Base-by-base conservation (phyloP, 192 early-diverging fungal species). In the Coemansia sp. region DNA sequence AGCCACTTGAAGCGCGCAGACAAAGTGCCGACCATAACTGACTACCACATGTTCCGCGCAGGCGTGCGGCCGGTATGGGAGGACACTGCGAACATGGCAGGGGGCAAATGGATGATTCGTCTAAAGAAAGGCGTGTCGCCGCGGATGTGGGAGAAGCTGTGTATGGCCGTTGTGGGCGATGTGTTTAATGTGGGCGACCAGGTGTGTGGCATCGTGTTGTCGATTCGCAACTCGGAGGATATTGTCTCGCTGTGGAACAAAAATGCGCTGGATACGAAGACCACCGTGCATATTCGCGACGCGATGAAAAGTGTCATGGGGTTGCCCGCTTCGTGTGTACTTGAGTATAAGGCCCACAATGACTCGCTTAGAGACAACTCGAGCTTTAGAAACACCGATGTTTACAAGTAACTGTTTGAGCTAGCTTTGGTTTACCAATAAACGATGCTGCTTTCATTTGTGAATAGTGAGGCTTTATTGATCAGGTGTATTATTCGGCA, bases 331-430 rank as follows among this genome's bases (percentile, higher is more conserved):
- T 92, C 93, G 36, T 91, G 90, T 50, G 81, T 91, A 26, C 90
- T 98, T 85, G 94, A 98, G 61, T 98, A 98, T 77, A 98, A 98
- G 84, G 90, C 92, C 6, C 94, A 98, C 72, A 89, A 90, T 59
- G 87, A 89, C 63, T 89, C 92, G 17, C 73, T 96, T 56, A 88
- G 88, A 71, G 92, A 93, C 70, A 91, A 90, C 68, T 90, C 89
- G 4, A 90, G 87, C 71, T 96, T 93, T 80, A 84, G 90, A 50
- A 90, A 90, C 68, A 89, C 93, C 2, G 91, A 93, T 61, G 76
- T 88, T 34, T 89, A 68, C 68, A 83, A 74, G 63, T 72, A 28
- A 51, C 44, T 34, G 31, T 34, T 34, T 34, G 7, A 4, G 0
- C 31, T 34, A 34, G 31, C 31, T 34, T 34, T 34, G 31, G 31